Evolutionary conservation across 257 asterid species (phyloP).

Genomic region (Nicotiana obtusifolia): DNA sequence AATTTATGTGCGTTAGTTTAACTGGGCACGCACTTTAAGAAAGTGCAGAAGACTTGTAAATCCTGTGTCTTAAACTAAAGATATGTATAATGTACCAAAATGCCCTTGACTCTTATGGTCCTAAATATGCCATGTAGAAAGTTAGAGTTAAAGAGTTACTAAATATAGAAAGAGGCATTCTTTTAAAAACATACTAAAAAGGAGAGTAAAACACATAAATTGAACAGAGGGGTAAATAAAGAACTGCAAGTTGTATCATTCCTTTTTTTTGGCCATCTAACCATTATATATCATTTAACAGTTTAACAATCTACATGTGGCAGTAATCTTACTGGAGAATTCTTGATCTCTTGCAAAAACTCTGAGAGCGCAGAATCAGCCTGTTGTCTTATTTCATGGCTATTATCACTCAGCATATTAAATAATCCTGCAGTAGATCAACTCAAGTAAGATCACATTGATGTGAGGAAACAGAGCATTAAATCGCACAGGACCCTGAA

Average conservation of each 20-base stretch:
- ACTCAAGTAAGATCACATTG: slow-evolving; percentile 11
- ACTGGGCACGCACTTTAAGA: too few species aligned
- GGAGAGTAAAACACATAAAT: too few species aligned
- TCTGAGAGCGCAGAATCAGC: slow-evolving; percentile 99
- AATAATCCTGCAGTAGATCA: slow-evolving; percentile 67
- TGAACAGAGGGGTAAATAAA: not conserved
- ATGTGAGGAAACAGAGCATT: slow-evolving; percentile 9
- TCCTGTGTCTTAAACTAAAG: too few species aligned
- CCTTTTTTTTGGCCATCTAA: not conserved
- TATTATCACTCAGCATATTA: slow-evolving; percentile 95
- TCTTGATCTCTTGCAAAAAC: slow-evolving; percentile 97
- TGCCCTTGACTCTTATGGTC: too few species aligned
- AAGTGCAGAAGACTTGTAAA: too few species aligned
- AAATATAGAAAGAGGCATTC: too few species aligned
- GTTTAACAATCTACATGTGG: not conserved
- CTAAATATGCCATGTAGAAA: too few species aligned
- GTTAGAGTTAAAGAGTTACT: too few species aligned
- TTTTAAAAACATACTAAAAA: too few species aligned
- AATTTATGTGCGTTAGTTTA: too few species aligned
- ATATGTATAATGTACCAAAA: too few species aligned
- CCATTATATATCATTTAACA: not conserved
- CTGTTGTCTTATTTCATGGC: slow-evolving; percentile 99
- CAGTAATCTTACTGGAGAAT: slow-evolving; percentile 80
- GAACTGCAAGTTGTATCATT: not conserved
- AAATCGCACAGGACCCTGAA: not conserved